phyloP scores from a whole-genome alignment of 2,329 filamentous ascomycete genomes.

The Trematosphaeria pertusa region DNA sequence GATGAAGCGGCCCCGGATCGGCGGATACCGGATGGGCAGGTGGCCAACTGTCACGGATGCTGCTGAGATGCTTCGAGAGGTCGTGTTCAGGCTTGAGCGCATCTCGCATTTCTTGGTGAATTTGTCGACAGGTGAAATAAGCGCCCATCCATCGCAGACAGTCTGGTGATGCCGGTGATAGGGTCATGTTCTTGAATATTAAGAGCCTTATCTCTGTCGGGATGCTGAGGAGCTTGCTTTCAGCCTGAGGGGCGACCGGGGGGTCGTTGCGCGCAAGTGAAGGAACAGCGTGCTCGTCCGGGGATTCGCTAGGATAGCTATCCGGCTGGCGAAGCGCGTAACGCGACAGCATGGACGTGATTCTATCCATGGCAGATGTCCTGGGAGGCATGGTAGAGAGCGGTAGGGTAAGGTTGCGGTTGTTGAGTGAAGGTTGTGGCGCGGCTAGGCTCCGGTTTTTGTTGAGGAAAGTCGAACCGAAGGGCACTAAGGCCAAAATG shows the following conservation, averaged over 20 bases:
- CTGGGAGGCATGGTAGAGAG: background rate
- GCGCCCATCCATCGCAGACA: slow-evolving; percentile 4
- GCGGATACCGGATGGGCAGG: background rate
- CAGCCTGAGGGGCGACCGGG: background rate
- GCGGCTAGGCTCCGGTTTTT: no score
- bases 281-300: background rate
- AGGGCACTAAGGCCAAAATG: no score
- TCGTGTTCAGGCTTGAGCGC: background rate
- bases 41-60: background rate
- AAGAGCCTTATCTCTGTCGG: background rate
- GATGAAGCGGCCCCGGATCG: background rate
- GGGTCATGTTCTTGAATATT: slow-evolving; percentile 8
- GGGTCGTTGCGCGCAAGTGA: no score
- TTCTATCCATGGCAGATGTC: background rate
- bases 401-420: background rate
- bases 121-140: slow-evolving; percentile 13
- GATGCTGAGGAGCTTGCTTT: slow-evolving; percentile 4
- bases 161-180: slow-evolving; percentile 2
- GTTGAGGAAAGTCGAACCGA: no score
- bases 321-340: no score
- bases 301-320: background rate
- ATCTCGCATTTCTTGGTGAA: slow-evolving; percentile 5
- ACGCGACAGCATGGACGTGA: background rate
- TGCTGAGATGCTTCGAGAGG: background rate
- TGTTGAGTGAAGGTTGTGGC: no score